A percentile compares a stretch with the other conserved stretches of the same genome.
Evolutionary conservation across 2,329 filamentous ascomycete genomes (phyloP).

Genomic region (Cercospora nicotianae): DNA sequence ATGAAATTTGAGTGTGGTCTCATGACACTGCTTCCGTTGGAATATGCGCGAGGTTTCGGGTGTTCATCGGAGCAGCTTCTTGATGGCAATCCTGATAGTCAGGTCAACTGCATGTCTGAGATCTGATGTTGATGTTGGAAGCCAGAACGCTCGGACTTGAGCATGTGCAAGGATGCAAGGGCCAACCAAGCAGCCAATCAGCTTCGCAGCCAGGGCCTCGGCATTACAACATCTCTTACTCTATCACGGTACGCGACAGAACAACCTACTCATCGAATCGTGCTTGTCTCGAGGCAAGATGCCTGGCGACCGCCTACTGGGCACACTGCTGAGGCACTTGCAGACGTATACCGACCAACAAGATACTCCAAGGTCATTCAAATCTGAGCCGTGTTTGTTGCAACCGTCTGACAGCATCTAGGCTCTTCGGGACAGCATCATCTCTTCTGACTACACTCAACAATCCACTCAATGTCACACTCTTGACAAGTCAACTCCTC

Average conservation of each 20-base stretch:
- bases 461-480: slow-evolving; percentile 72
- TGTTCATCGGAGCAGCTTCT: not conserved
- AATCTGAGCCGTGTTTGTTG: not conserved
- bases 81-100: not conserved
- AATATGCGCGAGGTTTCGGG: too few relatives aligned
- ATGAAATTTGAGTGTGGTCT: not conserved
- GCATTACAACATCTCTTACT: not conserved
- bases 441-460: slow-evolving; percentile 68
- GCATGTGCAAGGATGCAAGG: slow-evolving; percentile 4
- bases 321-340: slow-evolving; percentile 64
- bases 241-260: not conserved
- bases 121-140: not conserved
- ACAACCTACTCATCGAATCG: not conserved
- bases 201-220: not conserved
- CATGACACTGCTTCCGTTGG: not conserved
- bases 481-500: slow-evolving; percentile 71
- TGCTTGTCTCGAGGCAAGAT: slow-evolving; percentile 43
- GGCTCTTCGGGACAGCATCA: slow-evolving; percentile 63
- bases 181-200: slow-evolving; percentile 7
- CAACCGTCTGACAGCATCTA: slow-evolving; percentile 28
- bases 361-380: slow-evolving; percentile 58
- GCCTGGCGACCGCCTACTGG: slow-evolving; percentile 67
- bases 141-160: not conserved
- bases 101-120: not conserved
- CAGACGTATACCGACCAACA: slow-evolving; percentile 59